Base-by-base conservation (phyloP, 805 yeast genomes). In the Clavispora carvajalis region DNA sequence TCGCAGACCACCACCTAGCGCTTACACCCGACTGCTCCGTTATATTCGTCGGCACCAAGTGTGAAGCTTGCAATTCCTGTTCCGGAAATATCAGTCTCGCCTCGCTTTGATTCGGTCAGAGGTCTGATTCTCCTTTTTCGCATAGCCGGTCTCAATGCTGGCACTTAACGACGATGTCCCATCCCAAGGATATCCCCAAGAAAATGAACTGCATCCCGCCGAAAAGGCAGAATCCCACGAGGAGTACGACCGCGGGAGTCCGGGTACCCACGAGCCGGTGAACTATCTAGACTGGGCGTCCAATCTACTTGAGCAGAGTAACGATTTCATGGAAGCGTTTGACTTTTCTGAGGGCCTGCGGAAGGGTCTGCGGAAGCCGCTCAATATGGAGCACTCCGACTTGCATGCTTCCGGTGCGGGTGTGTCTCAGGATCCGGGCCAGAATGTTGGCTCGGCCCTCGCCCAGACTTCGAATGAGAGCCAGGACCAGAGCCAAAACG, bases 271-370 rank as follows among this genome's bases (percentile, higher is more conserved):
- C 16, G 41, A 39, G 10, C 34, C 36, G 17, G 36, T 39, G 34
- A 40, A 37, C 17, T 49, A 48, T 37, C 26, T 48, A 22, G 52
- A 55, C 48, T 67, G 73, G 73, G 59, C 66, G 3, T 52, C 60
- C 21, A 54, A 55, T 29, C 40, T 67, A 22, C 58, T 65, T 57
- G 71, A 64, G 22, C 52, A 60, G 6, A 44, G 43, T 33, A 46
- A 52, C 33, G 67, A 64, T 12, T 48, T 63, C 39, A 49, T 65
- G 13, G 63, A 62, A 37, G 59, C 55, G 38, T 57, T 66, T 50
- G 69, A 66, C 33, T 55, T 67, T 25, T 49, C 38, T 19, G 22
- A 35, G 10, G 24, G 44, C 12, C 19, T 7, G 31, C 18, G 13
- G 23, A 15, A 17, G n/a, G 13, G 18, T 5, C 28, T 12, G 24